Conservation (phyloP, 495 filamentous ascomycete species). For the Coniosporium apollinis region DNA sequence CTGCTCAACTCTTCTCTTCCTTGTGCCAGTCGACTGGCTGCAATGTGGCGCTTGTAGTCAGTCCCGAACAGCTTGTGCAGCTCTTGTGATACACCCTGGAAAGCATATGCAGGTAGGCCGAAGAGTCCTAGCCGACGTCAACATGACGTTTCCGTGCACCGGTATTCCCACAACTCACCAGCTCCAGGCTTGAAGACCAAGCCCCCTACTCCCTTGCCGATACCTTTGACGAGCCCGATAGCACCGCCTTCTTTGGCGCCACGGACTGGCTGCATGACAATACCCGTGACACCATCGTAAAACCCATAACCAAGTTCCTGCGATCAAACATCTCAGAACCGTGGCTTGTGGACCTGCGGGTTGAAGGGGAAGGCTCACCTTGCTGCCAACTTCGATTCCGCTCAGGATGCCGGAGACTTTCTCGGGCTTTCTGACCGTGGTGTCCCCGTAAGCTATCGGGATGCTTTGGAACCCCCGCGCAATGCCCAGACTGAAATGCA, state of each 20-base stretch:
- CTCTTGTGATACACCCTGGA: background rate
- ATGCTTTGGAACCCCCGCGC: conserved; percentile 9
- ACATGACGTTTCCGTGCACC: background rate
- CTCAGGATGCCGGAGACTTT: conserved; percentile 6
- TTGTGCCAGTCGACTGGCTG: background rate
- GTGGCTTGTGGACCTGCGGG: too few species aligned
- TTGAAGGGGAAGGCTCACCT: too few species aligned
- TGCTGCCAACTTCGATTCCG: conserved; percentile 6
- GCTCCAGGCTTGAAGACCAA: conserved; percentile 5
- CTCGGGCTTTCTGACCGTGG: conserved; percentile 4
- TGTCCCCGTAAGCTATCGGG: conserved; percentile 9
- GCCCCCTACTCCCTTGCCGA: conserved; percentile 8
- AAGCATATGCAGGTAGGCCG: background rate
- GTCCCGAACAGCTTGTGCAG: background rate
- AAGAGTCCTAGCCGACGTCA: background rate
- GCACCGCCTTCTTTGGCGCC: conserved; percentile 6
- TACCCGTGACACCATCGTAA: conserved; percentile 4
- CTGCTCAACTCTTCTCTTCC: background rate
- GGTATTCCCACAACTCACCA: background rate
- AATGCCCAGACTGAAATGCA: background rate
- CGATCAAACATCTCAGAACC: too few species aligned
- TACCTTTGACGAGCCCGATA: conserved; percentile 6
- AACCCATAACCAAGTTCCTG: too few species aligned
- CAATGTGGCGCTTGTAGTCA: background rate
- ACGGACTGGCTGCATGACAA: conserved; percentile 6